Conservation (phyloP, 2,329 filamentous ascomycete species). For the Fusarium musae region DNA sequence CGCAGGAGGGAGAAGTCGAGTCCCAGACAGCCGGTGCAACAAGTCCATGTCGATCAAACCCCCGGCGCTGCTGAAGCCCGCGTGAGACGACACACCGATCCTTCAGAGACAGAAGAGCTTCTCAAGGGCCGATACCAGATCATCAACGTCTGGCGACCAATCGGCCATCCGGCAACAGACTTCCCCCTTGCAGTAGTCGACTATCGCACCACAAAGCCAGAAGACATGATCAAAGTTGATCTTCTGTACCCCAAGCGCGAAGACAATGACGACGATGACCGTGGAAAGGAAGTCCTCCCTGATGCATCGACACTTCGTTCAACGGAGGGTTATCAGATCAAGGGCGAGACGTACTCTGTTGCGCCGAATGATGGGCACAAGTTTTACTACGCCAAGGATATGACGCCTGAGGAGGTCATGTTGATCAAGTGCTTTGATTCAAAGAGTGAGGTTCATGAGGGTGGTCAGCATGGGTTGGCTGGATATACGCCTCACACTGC, state of each 20-base stretch:
- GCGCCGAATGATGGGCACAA: conserved; percentile 35
- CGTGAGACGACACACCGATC: conserved; percentile 67
- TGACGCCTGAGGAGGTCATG: conserved; percentile 44
- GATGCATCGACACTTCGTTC: conserved; percentile 26
- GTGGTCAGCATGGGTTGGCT: conserved; percentile 32
- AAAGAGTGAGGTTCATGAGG: conserved; percentile 39
- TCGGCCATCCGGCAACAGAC: conserved; percentile 40
- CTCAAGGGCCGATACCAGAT: conserved; percentile 59
- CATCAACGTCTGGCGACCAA: conserved; percentile 60
- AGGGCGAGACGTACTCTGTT: conserved; percentile 39
- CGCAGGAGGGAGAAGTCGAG: conserved; percentile 64
- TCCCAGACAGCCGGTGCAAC: conserved; percentile 72
- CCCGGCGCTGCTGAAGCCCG: conserved; percentile 69
- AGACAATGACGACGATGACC: conserved; percentile 37
- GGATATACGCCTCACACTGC: conserved; percentile 42
- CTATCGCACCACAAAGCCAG: conserved; percentile 37
- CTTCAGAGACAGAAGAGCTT: conserved; percentile 55
- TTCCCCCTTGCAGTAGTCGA: conserved; percentile 42
- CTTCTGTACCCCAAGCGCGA: conserved; percentile 40
- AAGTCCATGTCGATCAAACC: conserved; percentile 79
- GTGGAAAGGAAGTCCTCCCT: conserved; percentile 38
- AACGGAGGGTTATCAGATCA: conserved; percentile 38
- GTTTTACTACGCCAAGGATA: conserved; percentile 44
- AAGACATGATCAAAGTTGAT: conserved; percentile 40
- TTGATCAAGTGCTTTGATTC: conserved; percentile 46